These are phyloP conservation scores for Penicillium pancosmium DNA, from an alignment of 495 filamentous ascomycete species.

Conservation along the genomic window DNA sequence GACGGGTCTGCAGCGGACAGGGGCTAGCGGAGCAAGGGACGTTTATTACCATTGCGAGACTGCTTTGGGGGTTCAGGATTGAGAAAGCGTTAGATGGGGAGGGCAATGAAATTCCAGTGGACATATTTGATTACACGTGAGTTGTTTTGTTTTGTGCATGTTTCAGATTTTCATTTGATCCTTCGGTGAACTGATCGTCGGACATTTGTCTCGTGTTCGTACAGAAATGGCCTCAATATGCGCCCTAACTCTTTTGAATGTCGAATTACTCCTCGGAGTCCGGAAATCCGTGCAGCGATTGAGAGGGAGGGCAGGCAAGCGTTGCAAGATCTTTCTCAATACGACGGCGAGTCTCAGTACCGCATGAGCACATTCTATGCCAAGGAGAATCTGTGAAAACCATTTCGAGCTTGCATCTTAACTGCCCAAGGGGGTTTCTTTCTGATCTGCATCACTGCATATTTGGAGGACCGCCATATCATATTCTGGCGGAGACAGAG, in stretches of 20 bases:
- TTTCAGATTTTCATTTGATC: background rate
- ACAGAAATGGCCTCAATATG: conserved; percentile 44
- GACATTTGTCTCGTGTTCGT: background rate
- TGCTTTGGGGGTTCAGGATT: conserved; percentile 24
- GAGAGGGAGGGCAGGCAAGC: conserved; percentile 58
- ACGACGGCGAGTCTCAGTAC: conserved; percentile 62
- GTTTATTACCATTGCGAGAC: conserved; percentile 26
- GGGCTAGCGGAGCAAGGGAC: conserved; percentile 47
- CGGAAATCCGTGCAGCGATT: conserved; percentile 53
- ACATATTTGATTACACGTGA: conserved; percentile 48
- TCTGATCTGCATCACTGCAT: background rate
- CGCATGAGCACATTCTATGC: conserved; percentile 57
- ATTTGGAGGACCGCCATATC: background rate
- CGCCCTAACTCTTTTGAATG: conserved; percentile 40
- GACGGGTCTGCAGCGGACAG: conserved; percentile 37
- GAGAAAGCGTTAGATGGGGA: conserved; percentile 47
- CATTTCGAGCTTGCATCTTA: background rate
- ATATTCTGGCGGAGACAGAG: background rate
- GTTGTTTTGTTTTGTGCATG: conserved; percentile 18
- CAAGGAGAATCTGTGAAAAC: conserved; percentile 27
- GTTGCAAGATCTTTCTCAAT: conserved; percentile 51
- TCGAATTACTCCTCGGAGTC: conserved; percentile 38
- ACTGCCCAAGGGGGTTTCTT: background rate
- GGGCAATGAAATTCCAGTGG: conserved; percentile 53
- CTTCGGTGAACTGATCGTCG: conserved; percentile 11